These are phyloP conservation scores for Phialemonium atrogriseum DNA, from an alignment of 2,329 filamentous ascomycete genomes.

Conservation along the genomic window DNA sequence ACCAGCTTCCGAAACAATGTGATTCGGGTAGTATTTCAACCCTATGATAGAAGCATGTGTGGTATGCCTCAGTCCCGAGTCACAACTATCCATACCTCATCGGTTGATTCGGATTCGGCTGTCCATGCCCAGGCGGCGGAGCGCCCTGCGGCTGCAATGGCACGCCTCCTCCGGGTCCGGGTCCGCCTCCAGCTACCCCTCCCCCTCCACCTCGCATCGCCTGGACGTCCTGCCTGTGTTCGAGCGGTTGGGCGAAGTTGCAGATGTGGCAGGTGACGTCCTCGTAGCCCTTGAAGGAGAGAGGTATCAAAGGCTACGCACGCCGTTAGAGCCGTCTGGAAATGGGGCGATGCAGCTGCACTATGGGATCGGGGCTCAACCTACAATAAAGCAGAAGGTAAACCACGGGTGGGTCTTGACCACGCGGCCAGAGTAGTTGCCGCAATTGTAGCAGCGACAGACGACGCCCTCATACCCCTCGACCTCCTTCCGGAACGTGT, in stretches of 20 bases:
- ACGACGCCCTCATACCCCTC: conserved; percentile 53
- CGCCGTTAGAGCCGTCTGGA: conserved; percentile 1
- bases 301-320: conserved; percentile 58
- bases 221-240: conserved; percentile 47
- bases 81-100: conserved; percentile 20
- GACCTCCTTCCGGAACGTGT: conserved; percentile 51
- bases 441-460: conserved; percentile 59
- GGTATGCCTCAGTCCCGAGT: too few relatives aligned
- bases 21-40: too few relatives aligned
- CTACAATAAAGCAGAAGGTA: conserved; percentile 67
- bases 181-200: too few relatives aligned
- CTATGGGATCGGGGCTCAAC: conserved; percentile 18
- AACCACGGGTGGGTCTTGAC: conserved; percentile 65
- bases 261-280: conserved; percentile 69
- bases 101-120: conserved; percentile 13
- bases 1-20: too few relatives aligned
- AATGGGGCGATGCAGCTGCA: background rate
- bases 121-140: conserved; percentile 7
- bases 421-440: conserved; percentile 53
- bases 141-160: conserved; percentile 24
- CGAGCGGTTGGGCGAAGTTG: conserved; percentile 63
- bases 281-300: conserved; percentile 57
- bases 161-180: conserved; percentile 23
- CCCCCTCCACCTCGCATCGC: conserved; percentile 35
- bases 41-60: too few relatives aligned